Evolutionary conservation across 176 grass and related monocot species (phyloP), one percentile per base, ranked within the genome.

Genomic region (Carex cristatella): DNA sequence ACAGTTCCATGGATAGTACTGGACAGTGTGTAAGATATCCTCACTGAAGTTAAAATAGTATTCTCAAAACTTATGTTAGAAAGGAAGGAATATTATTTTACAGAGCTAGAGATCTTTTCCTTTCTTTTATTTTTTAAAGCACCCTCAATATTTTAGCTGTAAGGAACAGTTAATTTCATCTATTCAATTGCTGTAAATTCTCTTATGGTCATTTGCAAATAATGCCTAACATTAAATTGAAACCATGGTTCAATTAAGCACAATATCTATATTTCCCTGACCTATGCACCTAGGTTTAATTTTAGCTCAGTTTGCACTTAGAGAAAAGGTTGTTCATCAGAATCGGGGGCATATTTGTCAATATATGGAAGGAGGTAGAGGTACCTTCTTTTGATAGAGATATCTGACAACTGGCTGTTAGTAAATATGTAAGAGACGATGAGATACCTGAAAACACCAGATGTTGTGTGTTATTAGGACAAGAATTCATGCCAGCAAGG

Each of bases 241-340:
- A 68, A 35, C 32, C 31, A 68, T 14, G 32, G 27, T 68, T 68
- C 12, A 37, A 11, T 35, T 37, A 33, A 68, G 65, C 32, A 68
- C 65, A 68, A 15, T 14, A 3, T 68, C 13, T 68, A 15, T 14
- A 67, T 35, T 37, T 67, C 65, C 65, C 31, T 32, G 27, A 67
- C 28, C 11, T 67, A 13, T 68, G 4, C 9, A 68, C 65, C 23
- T 30, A 7, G 32, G 32, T 14, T 68, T 68, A 12, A 13, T 30
- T 68, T 68, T 68, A 68, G 65, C 38, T 68, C 32, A 68, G 65
- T 33, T 67, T 67, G 65, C 65, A 67, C 65, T 67, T 67, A 37
- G 13, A 67, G 65, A 68, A 68, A 10, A 64, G 6, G 61, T 10
- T 8, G 1, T 64, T 64, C 23, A 10, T 27, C 23, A 31, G 7